Evolutionary conservation across 345 rosid species (phyloP), one percentile per base, ranked within the genome.

Genomic region (Moricandia moricandioides): DNA sequence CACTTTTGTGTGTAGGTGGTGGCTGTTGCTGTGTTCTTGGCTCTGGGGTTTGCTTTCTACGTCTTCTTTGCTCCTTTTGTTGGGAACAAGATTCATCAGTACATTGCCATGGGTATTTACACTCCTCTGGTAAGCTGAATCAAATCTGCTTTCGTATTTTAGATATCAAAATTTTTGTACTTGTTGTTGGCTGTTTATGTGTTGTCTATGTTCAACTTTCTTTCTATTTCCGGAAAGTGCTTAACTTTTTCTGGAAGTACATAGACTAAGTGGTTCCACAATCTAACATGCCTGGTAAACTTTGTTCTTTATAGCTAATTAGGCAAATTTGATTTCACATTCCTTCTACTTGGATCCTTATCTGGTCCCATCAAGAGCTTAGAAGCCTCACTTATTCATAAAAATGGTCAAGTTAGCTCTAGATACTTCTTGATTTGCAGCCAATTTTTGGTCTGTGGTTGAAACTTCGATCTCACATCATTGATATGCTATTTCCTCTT

Each of bases 61-160:
- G 99, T 95, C 77, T 92, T 95, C 90, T 95, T 95, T 81, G 98
- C 99, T 68, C 99, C 99, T 8, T 95, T 95, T 80, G 94, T 90
- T 65, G 99, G 99, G 80, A 92, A 73, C 84, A 86, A 83, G 87
- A 81, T 81, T 16, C 82, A 86, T 75, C 99, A 88, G 82, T 86
- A 87, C 71, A 76, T 92, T 80, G 88, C 77, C 21, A 90, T 87
- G 82, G 97, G 96, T 72, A 87, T 95, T 83, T 95, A 95, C 85
- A 90, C 97, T 83, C 98, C 99, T 26, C 88, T 95, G 73, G 99
- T 95, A 85, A 86, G 86, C 59, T 72, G 5, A 0, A 58, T 77
- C 82, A 85, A 88, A 85, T 89, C 82, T 85, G 82, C 64, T 70
- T 69, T 67, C 7, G n/a, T 7, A n/a, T 47, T 47, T 47, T 56